A percentile compares a stretch with the other conserved stretches of the same genome.
These are phyloP conservation scores for Sphaerulina vaccinii DNA, from an alignment of 2,329 filamentous ascomycete species.

Conservation along the genomic window DNA sequence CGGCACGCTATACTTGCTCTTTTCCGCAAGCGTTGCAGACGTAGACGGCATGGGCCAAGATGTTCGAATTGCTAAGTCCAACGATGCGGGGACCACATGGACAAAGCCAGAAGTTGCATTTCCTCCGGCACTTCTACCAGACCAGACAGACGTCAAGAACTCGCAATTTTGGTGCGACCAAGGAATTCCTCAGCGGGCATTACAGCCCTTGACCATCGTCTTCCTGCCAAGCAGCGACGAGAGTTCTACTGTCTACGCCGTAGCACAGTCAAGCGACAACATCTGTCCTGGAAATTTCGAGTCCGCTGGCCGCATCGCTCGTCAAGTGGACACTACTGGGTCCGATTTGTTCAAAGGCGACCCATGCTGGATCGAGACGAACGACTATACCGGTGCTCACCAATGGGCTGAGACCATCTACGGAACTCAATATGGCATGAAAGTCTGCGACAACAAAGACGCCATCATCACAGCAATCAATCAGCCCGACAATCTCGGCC, in stretches of 20 bases:
- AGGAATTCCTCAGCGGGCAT: slow-evolving; percentile 10
- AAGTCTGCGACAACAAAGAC: slow-evolving; percentile 17
- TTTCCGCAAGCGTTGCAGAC: slow-evolving; percentile 10
- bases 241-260: slow-evolving; percentile 10
- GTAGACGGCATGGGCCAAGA: slow-evolving; percentile 17
- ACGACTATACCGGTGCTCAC: slow-evolving; percentile 15
- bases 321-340: slow-evolving; percentile 6
- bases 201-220: slow-evolving; percentile 17
- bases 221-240: slow-evolving; percentile 12
- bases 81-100: slow-evolving; percentile 13
- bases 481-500: slow-evolving; percentile 11
- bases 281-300: slow-evolving; percentile 12
- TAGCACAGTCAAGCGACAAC: slow-evolving; percentile 20
- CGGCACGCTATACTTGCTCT: slow-evolving; percentile 16
- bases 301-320: slow-evolving; percentile 16
- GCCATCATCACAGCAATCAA: slow-evolving; percentile 8
- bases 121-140: slow-evolving; percentile 14
- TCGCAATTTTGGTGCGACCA: slow-evolving; percentile 12
- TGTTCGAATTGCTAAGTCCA: slow-evolving; percentile 9
- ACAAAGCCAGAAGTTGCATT: slow-evolving; percentile 9
- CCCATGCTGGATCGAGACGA: slow-evolving; percentile 20
- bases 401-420: slow-evolving; percentile 14
- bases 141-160: slow-evolving; percentile 10
- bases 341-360: slow-evolving; percentile 12
- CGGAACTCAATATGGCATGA: slow-evolving; percentile 13